A percentile compares a stretch with the other conserved stretches of the same genome.
Evolutionary conservation across 192 early-diverging fungal genomes (phyloP).

Genomic region (Paraglomus occultum): DNA sequence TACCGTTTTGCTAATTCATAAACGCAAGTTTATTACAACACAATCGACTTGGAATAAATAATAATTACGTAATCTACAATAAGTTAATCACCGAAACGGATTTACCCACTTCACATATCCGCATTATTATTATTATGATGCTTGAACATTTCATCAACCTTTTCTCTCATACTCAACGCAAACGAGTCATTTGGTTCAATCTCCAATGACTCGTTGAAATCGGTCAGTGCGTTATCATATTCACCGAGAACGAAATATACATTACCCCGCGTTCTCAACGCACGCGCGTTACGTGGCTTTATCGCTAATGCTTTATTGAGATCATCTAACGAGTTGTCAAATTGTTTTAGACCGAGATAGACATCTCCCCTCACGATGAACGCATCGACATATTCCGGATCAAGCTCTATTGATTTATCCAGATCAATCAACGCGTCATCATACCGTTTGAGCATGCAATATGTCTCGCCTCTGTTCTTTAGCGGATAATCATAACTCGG

Average conservation of each 20-base stretch:
- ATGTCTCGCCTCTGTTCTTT: not conserved
- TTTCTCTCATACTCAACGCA: conserved; percentile 17
- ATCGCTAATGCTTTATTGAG: not conserved
- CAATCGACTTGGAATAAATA: no score
- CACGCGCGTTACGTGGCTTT: conserved; percentile 14
- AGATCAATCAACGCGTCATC: not conserved
- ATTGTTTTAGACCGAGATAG: no score
- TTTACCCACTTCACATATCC: no score
- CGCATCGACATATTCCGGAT: no score
- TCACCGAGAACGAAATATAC: not conserved
- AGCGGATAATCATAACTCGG: not conserved
- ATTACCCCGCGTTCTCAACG: conserved; percentile 1
- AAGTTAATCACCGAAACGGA: no score
- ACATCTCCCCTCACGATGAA: no score
- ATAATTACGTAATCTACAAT: no score
- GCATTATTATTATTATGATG: no score
- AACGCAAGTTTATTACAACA: no score
- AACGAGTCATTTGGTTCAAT: conserved; percentile 3
- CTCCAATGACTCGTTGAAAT: not conserved
- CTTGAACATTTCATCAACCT: no score
- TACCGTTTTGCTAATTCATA: no score
- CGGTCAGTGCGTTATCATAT: not conserved
- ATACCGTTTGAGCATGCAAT: not conserved
- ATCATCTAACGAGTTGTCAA: conserved; percentile 9
- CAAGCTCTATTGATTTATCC: not conserved